A percentile compares a stretch with the other conserved stretches of the same genome.
phyloP scores from a whole-genome alignment of 176 grass and related monocot genomes.

The Tuctoria greenei region DNA sequence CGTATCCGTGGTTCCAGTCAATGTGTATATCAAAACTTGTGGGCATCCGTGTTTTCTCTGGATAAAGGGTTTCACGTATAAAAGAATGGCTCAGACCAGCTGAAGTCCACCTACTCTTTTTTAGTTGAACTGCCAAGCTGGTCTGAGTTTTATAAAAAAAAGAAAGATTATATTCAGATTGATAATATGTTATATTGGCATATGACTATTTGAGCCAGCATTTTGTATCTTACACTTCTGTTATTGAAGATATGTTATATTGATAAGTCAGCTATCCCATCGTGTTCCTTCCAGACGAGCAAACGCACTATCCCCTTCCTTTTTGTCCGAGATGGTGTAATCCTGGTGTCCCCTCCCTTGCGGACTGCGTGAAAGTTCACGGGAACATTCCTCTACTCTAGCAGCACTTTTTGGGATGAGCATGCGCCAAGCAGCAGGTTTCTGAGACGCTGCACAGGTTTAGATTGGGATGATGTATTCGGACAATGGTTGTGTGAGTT shows the following conservation, averaged over 20 bases:
- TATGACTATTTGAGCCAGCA: not conserved
- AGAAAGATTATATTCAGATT: not conserved
- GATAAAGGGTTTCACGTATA: not conserved
- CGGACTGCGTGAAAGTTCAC: constrained; percentile 44
- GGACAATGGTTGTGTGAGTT: not conserved
- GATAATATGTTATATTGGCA: not conserved
- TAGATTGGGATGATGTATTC: not conserved
- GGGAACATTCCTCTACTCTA: not conserved
- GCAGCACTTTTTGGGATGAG: not conserved
- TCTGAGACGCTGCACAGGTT: not conserved
- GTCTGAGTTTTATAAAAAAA: not conserved
- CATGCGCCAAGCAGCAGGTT: not conserved
- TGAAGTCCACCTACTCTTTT: not conserved
- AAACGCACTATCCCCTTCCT: constrained; percentile 68
- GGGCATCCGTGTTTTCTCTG: not conserved
- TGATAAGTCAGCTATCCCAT: not conserved
- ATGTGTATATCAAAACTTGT: not conserved
- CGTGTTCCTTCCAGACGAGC: constrained; percentile 47
- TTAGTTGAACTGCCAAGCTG: not conserved
- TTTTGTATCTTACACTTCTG: not conserved
- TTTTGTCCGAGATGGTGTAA: constrained; percentile 69
- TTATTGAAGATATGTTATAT: not conserved
- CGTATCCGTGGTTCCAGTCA: not conserved
- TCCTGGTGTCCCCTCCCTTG: constrained; percentile 75
- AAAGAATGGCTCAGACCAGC: not conserved